Percentiles rank a stretch among this genome's conserved stretches.
phyloP scores from a whole-genome alignment of 108 stramenopile genomes.

The Skeletonema costatum region DNA sequence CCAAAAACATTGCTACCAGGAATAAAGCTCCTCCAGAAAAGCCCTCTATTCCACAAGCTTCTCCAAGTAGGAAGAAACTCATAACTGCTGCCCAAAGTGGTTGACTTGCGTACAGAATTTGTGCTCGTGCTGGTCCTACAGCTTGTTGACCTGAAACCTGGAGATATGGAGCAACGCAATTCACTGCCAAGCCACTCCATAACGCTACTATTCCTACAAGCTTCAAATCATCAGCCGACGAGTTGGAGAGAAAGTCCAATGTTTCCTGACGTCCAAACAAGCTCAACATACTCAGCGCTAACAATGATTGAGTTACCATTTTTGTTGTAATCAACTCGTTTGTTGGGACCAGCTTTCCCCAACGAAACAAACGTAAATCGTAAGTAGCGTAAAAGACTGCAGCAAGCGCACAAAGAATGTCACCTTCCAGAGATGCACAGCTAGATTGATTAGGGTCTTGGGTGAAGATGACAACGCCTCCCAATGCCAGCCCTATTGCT shows the following conservation, averaged over 20 bases:
- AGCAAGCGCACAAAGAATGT: conserved; percentile 67
- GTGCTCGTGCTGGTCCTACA: conserved; percentile 71
- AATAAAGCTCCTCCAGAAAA: conserved; percentile 65
- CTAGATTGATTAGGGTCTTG: conserved; percentile 53
- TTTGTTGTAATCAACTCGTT: conserved; percentile 68
- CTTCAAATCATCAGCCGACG: conserved; percentile 25
- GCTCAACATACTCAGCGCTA: conserved; percentile 50
- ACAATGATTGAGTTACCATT: conserved; percentile 66
- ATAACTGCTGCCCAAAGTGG: conserved; percentile 81
- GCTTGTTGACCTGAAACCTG: conserved; percentile 81
- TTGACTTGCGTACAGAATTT: conserved; percentile 79
- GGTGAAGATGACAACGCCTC: conserved; percentile 71
- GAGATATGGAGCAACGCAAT: conserved; percentile 76
- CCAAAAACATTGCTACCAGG: conserved; percentile 63
- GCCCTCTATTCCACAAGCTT: conserved; percentile 61
- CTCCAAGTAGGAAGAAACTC: conserved; percentile 61
- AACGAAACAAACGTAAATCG: conserved; percentile 71
- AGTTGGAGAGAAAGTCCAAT: conserved; percentile 25
- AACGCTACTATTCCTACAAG: conserved; percentile 39
- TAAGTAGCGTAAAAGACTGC: conserved; percentile 81
- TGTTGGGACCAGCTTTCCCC: conserved; percentile 65
- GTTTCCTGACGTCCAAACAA: conserved; percentile 20
- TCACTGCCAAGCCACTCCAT: conserved; percentile 77
- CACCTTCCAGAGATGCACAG: conserved; percentile 51
- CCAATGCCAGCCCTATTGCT: conserved; percentile 63